A percentile compares a stretch with the other conserved stretches of the same genome.
Evolutionary conservation across 1,284 basidiomycete genomes (phyloP).

Genomic region (Papiliotrema terrestris): DNA sequence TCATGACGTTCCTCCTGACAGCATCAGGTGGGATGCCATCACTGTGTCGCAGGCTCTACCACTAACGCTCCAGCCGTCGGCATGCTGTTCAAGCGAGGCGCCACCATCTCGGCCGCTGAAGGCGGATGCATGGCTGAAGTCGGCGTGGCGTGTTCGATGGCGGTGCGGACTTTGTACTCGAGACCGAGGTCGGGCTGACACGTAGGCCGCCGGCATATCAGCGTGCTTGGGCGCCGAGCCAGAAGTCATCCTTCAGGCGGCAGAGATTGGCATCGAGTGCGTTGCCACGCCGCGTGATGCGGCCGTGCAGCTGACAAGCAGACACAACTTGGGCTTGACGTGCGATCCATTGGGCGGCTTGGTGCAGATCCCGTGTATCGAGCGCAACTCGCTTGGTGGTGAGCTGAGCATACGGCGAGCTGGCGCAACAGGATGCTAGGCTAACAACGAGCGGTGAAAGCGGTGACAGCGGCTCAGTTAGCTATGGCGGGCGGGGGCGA

Average conservation of each 20-base stretch:
- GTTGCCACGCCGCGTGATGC: neutral
- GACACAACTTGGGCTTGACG: constrained; percentile 64
- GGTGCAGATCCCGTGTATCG: constrained; percentile 86
- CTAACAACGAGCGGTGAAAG: constrained; percentile 65
- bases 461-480: constrained; percentile 86
- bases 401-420: neutral
- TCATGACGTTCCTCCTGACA: constrained; percentile 80
- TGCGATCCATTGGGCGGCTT: constrained; percentile 88
- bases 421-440: neutral
- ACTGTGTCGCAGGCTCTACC: neutral
- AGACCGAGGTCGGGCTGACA: neutral
- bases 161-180: constrained; percentile 18
- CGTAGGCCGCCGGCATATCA: constrained; percentile 89
- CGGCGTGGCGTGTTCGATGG: constrained; percentile 47
- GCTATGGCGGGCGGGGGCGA: constrained; percentile 86
- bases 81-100: constrained; percentile 96
- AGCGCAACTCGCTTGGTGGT: constrained; percentile 51
- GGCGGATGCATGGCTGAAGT: constrained; percentile 60
- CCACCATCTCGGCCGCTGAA: constrained; percentile 93
- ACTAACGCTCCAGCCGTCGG: constrained; percentile 62
- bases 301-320: neutral
- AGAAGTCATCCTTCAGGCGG: constrained; percentile 62
- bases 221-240: constrained; percentile 81
- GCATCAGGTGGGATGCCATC: constrained; percentile 58
- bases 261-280: constrained; percentile 82